A percentile compares a stretch with the other conserved stretches of the same genome.
phyloP scores from a whole-genome alignment of 148 eudicot genomes.

The Dysphania ambrosioides region DNA sequence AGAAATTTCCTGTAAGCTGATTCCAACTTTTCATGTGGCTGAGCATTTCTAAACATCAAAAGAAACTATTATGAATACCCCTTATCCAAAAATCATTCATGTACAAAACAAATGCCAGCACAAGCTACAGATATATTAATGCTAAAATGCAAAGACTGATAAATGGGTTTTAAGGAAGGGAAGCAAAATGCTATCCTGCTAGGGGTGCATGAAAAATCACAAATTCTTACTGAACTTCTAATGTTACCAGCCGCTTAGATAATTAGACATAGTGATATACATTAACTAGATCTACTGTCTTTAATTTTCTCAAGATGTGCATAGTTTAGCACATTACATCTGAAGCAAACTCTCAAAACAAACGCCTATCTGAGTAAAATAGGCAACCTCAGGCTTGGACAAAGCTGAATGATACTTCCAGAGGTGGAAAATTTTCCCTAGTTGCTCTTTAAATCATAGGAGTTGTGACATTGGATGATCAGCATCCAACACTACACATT shows the following conservation, averaged over 20 bases:
- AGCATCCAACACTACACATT: too few species aligned
- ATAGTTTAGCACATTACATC: background rate
- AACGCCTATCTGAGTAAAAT: background rate
- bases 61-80: slow-evolving; percentile 3
- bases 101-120: background rate
- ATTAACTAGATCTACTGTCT: background rate
- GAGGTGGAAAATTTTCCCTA: background rate
- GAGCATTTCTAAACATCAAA: slow-evolving; percentile 45
- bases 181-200: background rate
- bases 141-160: background rate
- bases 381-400: background rate
- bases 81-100: background rate
- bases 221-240: background rate
- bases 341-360: background rate
- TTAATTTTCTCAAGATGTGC: background rate
- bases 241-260: background rate
- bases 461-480: background rate
- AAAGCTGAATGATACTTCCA: background rate
- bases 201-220: too few species aligned
- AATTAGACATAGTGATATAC: background rate
- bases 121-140: background rate
- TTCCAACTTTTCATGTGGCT: slow-evolving; percentile 50
- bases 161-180: background rate
- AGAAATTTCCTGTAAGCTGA: slow-evolving; percentile 62
- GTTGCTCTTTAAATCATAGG: background rate